Evolutionary conservation across 1,139 yeast species (phyloP).

Genomic region (Geotrichum restrictum): DNA sequence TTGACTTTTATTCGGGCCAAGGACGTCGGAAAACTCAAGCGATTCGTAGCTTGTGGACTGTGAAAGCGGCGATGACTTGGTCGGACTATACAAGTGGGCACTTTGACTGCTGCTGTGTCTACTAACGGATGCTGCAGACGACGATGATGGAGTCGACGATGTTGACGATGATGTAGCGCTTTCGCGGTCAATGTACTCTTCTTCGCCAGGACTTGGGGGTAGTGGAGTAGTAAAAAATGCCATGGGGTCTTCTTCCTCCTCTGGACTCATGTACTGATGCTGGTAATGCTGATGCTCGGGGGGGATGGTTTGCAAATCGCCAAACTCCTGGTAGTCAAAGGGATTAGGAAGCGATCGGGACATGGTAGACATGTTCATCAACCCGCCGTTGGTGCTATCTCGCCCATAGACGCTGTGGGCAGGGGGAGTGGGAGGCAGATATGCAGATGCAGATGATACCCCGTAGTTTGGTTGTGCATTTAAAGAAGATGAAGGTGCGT

Average conservation of each 20-base stretch:
- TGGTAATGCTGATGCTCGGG: constrained; percentile 15
- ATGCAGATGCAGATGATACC: too few species aligned
- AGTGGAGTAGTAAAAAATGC: constrained; percentile 16
- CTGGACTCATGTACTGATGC: not conserved
- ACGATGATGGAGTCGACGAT: not conserved
- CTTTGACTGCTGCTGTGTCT: constrained; percentile 3
- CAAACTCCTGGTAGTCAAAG: constrained; percentile 13
- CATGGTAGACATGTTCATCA: constrained; percentile 12
- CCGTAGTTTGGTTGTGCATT: too few species aligned
- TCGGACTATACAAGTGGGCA: constrained; percentile 7
- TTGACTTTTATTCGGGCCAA: not conserved
- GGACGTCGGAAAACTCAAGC: constrained; percentile 5
- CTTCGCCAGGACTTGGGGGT: constrained; percentile 13
- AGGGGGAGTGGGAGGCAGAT: constrained; percentile 8
- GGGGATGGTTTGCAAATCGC: constrained; percentile 17
- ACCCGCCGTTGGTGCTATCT: not conserved
- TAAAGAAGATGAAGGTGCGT: too few species aligned
- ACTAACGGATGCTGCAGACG: not conserved
- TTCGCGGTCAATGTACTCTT: not conserved
- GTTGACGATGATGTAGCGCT: not conserved
- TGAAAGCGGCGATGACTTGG: constrained; percentile 15
- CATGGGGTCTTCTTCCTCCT: constrained; percentile 17
- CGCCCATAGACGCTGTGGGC: constrained; percentile 4
- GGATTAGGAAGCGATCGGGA: constrained; percentile 12
- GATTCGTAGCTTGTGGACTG: constrained; percentile 15